These are phyloP conservation scores for Exsudoporus frostii DNA, from an alignment of 768 basidiomycete species.

Conservation along the genomic window DNA sequence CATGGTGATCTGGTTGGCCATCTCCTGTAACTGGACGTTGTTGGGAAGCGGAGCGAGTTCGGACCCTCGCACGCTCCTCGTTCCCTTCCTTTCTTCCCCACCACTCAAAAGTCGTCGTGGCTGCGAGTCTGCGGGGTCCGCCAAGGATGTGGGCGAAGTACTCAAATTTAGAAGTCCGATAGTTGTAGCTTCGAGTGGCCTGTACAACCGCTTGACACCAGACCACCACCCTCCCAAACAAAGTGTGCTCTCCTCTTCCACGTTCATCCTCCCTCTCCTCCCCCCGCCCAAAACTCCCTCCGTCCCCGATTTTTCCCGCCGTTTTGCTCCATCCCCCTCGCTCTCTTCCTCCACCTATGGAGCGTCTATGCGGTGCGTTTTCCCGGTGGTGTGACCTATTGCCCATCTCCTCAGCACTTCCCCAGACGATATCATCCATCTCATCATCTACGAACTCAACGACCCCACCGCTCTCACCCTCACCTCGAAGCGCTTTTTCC, in stretches of 20 bases:
- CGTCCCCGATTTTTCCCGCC: conserved; percentile 2
- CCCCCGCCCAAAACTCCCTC: neutral
- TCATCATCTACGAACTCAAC: conserved; percentile 69
- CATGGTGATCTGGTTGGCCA: conserved; percentile 20
- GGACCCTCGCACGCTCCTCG: neutral
- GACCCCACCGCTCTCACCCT: conserved; percentile 60
- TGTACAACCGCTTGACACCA: conserved; percentile 32
- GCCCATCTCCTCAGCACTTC: conserved; percentile 8
- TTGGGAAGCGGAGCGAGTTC: neutral
- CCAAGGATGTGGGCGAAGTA: conserved; percentile 24
- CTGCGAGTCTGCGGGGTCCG: conserved; percentile 32
- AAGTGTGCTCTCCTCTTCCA: conserved; percentile 17
- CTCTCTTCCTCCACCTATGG: conserved; percentile 38
- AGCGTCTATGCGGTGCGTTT: conserved; percentile 64
- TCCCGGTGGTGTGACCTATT: conserved; percentile 4
- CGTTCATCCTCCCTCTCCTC: neutral
- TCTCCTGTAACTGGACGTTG: conserved; percentile 6
- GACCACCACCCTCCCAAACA: conserved; percentile 36
- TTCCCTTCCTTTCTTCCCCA: neutral
- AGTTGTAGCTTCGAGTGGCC: conserved; percentile 27
- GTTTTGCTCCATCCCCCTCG: neutral
- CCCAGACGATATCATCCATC: conserved; percentile 63
- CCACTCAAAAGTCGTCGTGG: conserved; percentile 7
- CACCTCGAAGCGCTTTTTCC: conserved; percentile 54
- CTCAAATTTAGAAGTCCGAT: conserved; percentile 37